These are phyloP conservation scores for Coffea humblotiana DNA, from an alignment of 305 asterid genomes.

Conservation along the genomic window DNA sequence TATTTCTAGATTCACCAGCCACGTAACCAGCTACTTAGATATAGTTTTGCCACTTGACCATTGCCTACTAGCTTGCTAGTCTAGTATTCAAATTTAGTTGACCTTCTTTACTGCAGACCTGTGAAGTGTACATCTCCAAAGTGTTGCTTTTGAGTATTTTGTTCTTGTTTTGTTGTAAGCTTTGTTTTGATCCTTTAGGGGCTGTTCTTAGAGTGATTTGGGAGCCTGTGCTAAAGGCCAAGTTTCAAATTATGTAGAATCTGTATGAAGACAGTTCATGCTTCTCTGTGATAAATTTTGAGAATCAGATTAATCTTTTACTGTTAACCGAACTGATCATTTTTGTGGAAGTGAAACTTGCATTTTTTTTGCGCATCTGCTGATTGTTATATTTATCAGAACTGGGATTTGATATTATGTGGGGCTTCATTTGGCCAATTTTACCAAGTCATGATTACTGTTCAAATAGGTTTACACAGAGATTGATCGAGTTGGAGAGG, in stretches of 20 bases:
- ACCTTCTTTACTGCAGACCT: neutral
- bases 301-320: neutral
- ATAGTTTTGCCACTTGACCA: neutral
- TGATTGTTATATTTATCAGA: neutral
- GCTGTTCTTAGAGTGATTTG: neutral
- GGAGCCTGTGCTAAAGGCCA: neutral
- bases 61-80: neutral
- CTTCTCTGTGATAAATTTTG: neutral
- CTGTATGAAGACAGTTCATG: neutral
- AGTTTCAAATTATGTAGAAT: neutral
- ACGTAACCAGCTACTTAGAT: neutral
- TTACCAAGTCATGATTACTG: constrained; percentile 14
- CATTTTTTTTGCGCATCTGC: neutral
- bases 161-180: neutral
- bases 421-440: neutral
- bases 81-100: neutral
- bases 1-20: neutral
- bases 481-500: constrained; percentile 73
- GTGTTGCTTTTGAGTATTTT: neutral
- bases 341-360: neutral
- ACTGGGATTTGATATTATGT: neutral
- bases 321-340: neutral
- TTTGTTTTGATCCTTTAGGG: neutral
- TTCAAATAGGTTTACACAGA: constrained; percentile 71
- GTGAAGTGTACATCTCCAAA: neutral